phyloP scores from a whole-genome alignment of 805 yeast genomes.

The Yarrowia keelungensis region DNA sequence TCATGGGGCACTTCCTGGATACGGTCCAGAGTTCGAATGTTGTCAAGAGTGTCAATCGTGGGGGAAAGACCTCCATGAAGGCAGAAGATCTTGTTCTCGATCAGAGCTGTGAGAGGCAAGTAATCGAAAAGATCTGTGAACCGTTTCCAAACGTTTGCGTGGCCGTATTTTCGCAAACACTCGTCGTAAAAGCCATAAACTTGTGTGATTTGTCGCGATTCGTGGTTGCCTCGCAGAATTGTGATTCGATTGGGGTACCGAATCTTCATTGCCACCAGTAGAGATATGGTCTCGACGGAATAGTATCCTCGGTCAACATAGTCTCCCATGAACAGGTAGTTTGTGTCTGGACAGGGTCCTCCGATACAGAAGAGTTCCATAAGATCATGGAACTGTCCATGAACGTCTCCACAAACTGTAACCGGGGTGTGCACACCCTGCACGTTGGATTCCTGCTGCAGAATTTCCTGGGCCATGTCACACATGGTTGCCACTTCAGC shows the following conservation, averaged over 20 bases:
- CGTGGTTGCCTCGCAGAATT: slow-evolving; percentile 95
- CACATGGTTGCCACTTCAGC: slow-evolving; percentile 81
- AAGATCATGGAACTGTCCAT: slow-evolving; percentile 95
- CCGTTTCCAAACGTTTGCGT: slow-evolving; percentile 92
- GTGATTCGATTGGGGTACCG: slow-evolving; percentile 93
- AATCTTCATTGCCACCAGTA: slow-evolving; percentile 91
- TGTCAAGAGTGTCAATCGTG: slow-evolving; percentile 93
- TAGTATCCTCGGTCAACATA: slow-evolving; percentile 91
- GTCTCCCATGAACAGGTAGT: slow-evolving; percentile 86
- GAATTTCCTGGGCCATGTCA: slow-evolving; percentile 87
- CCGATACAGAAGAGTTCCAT: slow-evolving; percentile 95
- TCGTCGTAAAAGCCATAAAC: slow-evolving; percentile 97
- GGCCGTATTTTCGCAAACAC: slow-evolving; percentile 91
- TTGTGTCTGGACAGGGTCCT: slow-evolving; percentile 93
- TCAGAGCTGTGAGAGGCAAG: slow-evolving; percentile 94
- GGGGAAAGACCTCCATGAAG: slow-evolving; percentile 96
- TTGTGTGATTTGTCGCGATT: slow-evolving; percentile 94
- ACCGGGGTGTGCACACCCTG: slow-evolving; percentile 96
- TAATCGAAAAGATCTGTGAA: slow-evolving; percentile 93
- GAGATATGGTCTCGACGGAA: slow-evolving; percentile 91
- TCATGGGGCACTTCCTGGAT: slow-evolving; percentile 98
- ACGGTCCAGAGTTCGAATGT: slow-evolving; percentile 89
- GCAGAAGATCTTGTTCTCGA: slow-evolving; percentile 91
- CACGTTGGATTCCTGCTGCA: slow-evolving; percentile 90
- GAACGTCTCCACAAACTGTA: slow-evolving; percentile 96